Base-by-base conservation (phyloP, 2,329 filamentous ascomycete species). In the Uncinocarpus reesii region DNA sequence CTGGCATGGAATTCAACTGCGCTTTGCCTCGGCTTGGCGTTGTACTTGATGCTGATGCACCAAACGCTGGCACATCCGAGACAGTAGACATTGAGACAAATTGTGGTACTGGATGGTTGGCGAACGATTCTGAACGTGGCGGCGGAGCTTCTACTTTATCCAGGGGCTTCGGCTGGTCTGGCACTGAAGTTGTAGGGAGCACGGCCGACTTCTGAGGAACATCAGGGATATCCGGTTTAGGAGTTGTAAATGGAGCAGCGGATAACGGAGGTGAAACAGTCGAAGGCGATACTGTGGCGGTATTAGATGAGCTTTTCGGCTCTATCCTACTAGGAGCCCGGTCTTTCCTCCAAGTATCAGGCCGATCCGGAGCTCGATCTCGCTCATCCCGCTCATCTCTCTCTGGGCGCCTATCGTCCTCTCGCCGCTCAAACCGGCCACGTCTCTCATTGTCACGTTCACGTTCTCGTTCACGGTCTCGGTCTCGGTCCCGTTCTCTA, bases 31-130 rank as follows among this genome's bases (percentile, higher is more conserved):
- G 40, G 24, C 40, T 24, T 24, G 20, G 21, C n/a, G 32, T 40
- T 15, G 38, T 34, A 28, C 10, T 10, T 1, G 46, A 26, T 18
- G 43, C 32, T 24, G 28, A 36, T 3, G 65, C 67, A 16, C 66
- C 66, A 59, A 69, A 69, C 1, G 67, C 65, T 23, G 67, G 66
- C 7, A 69, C 65, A 42, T 68, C 66, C n/a, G 66, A 65, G 42
- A 60, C 63, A 11, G 66, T 60, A 21, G 64, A 64, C 13, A 65
- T 65, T 2, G 65, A 61, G 3, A 66, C 67, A 4, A 58, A 56
- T 48, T 65, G 64, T 16, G 56, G 48, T 16, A 56, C 51, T 16
- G 56, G 55, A 4, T 56, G 46, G 4, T 65, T 62, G 40, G 64
- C 62, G 62, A 11, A 55, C 23, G 13, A 50, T 29, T 20, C 59